Evolutionary conservation across 208 protist species (phyloP), one percentile per base, ranked within the genome.

Genomic region (Zelonia costaricensis): DNA sequence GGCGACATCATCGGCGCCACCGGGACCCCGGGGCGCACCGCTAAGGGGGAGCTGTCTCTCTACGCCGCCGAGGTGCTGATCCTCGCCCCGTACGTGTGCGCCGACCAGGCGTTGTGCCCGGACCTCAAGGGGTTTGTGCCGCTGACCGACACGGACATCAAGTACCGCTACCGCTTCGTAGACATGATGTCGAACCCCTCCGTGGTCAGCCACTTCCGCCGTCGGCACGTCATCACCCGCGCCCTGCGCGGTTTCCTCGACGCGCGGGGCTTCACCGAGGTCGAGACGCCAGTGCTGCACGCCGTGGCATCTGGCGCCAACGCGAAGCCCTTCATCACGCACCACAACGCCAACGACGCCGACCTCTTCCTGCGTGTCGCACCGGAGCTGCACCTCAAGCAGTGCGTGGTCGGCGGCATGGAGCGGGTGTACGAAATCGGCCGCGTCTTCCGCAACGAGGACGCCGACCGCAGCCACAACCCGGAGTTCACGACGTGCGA

Each of bases 401-500:
- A 96, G 78, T 92, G 96, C 44, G 80, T 98, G 46, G 91, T 98
- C 33, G 97, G 93, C 20, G 97, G 97, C 25, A 74, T 98, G 57
- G 89, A 98, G 49, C 77, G 89, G 15, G 95, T 98, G 4, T 98
- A 97, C 75, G 97, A 98, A 78, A 89, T 98, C 48, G 94, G 96
- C 42, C 91, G 83, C 35, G 84, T 97, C 7, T 98, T 98, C 70
- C 83, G 95, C 38, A 98, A 98, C 76, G 95, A 98, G 78, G 86
- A 86, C 62, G 84, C 92, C n/a, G 95, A 98, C 75, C 60, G 81
- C 43, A 97, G 82, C 65, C 97, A 98, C 78, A 98, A 97, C 61
- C 97, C 97, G 16, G 97, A 98, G 76, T 98, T 98, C 76, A 98
- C 97, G 25, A 95, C 84, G 23, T 93, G 91, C 64, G 97, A 98